Percentiles rank a stretch among this genome's conserved stretches.
phyloP scores from a whole-genome alignment of 1,284 basidiomycete genomes.

The Heterobasidion annosum region DNA sequence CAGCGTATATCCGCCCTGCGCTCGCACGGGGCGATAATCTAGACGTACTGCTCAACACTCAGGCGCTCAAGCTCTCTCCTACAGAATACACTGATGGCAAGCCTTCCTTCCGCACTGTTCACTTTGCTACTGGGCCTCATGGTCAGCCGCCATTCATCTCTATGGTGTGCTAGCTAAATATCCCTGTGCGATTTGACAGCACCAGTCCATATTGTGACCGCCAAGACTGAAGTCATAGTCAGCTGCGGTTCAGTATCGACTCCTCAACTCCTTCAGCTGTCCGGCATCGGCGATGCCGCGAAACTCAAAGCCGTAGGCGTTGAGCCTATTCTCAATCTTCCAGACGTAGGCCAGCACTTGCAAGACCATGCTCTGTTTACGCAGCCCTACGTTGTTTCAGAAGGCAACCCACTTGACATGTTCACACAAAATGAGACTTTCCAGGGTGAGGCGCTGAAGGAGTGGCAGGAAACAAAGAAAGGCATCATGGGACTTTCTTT shows the following conservation, averaged over 20 bases:
- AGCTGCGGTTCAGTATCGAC: constrained; percentile 28
- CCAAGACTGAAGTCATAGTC: constrained; percentile 19
- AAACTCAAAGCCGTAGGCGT: constrained; percentile 22
- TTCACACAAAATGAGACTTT: constrained; percentile 9
- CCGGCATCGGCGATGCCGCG: constrained; percentile 27
- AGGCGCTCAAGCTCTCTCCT: constrained; percentile 27
- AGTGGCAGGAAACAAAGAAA: neutral
- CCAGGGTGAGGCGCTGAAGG: neutral
- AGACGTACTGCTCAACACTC: constrained; percentile 30
- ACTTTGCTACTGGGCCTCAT: constrained; percentile 16
- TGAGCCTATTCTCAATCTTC: constrained; percentile 19
- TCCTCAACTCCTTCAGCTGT: constrained; percentile 33
- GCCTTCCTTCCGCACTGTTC: constrained; percentile 21
- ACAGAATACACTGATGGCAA: constrained; percentile 11
- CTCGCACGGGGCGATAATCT: constrained; percentile 25
- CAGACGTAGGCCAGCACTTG: constrained; percentile 29
- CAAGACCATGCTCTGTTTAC: constrained; percentile 22
- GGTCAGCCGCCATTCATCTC: constrained; percentile 8
- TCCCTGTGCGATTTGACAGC: constrained; percentile 9
- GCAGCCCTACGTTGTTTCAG: constrained; percentile 11
- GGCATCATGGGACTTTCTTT: neutral
- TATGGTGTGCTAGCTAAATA: neutral
- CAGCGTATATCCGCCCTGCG: constrained; percentile 26
- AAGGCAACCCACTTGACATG: constrained; percentile 13
- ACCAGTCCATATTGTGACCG: constrained; percentile 13